Percentiles rank a stretch among this genome's conserved stretches.
phyloP scores from a whole-genome alignment of 2,329 filamentous ascomycete species.

The Xylariaceae sp. region DNA sequence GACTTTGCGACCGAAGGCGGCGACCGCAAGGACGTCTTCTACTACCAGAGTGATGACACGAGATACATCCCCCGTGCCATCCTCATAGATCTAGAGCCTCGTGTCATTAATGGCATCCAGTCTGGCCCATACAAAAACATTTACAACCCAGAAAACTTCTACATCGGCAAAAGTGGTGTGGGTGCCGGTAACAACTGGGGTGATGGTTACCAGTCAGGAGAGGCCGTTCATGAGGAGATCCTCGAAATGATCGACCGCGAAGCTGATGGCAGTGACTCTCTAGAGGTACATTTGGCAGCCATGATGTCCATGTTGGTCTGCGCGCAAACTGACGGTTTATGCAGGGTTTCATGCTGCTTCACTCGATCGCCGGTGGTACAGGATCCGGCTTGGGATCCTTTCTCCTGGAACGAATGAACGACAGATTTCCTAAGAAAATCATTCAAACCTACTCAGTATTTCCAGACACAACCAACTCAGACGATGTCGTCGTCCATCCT shows the following conservation, averaged over 20 bases:
- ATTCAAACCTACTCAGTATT: constrained; percentile 99
- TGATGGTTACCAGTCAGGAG: constrained; percentile 88
- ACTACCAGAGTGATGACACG: constrained; percentile 98
- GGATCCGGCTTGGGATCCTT: constrained; percentile 95
- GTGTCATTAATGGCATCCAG: constrained; percentile 90
- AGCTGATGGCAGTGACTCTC: constrained; percentile 93
- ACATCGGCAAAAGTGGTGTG: constrained; percentile 86
- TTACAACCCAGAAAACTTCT: constrained; percentile 99
- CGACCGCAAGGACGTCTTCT: constrained; percentile 98
- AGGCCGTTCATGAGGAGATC: constrained; percentile 89
- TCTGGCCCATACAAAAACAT: constrained; percentile 94
- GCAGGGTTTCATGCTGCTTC: constrained; percentile 94
- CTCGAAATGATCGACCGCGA: constrained; percentile 99
- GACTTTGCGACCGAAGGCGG: constrained; percentile 97
- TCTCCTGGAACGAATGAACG: constrained; percentile 89
- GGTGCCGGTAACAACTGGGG: constrained; percentile 99
- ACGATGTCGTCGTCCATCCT: constrained; percentile 93
- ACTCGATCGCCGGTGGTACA: constrained; percentile 95
- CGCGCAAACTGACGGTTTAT: constrained; percentile 2
- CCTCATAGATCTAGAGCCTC: constrained; percentile 87
- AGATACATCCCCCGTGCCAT: constrained; percentile 96
- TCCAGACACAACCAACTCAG: constrained; percentile 79
- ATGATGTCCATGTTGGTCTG: neutral
- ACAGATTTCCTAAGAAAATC: constrained; percentile 96
- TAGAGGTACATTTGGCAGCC: constrained; percentile 57